Evolutionary conservation across 805 yeast genomes (phyloP).

Genomic region (Yarrowia deformans): DNA sequence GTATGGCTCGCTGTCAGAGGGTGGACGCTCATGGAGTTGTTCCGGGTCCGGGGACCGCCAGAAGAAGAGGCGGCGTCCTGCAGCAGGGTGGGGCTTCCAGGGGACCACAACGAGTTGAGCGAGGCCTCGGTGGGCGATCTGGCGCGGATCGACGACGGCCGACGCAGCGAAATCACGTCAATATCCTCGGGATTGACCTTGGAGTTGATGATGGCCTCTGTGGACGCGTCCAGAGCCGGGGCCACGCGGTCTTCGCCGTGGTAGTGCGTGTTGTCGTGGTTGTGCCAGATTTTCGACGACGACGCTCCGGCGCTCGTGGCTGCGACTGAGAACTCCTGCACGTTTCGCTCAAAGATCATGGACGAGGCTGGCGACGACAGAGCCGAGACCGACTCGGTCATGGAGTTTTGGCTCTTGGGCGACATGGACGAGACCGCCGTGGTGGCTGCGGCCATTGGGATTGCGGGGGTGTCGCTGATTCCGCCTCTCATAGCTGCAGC

Average conservation of each 20-base stretch:
- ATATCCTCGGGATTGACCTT: constrained; percentile 69
- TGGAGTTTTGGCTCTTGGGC: constrained; percentile 34
- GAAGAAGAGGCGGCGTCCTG: constrained; percentile 4
- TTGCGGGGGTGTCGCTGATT: not conserved
- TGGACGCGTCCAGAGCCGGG: constrained; percentile 82
- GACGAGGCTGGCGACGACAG: constrained; percentile 52
- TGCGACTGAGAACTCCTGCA: constrained; percentile 59
- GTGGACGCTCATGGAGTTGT: constrained; percentile 32
- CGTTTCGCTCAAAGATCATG: constrained; percentile 70
- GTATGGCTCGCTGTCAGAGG: constrained; percentile 34
- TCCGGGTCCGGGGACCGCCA: constrained; percentile 24
- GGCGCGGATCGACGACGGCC: constrained; percentile 54
- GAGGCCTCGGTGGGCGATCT: constrained; percentile 39
- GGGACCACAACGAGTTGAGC: constrained; percentile 29
- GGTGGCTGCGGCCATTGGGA: constrained; percentile 24
- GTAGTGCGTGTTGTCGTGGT: constrained; percentile 50
- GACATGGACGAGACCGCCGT: constrained; percentile 31
- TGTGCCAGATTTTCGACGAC: constrained; percentile 17
- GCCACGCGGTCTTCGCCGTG: constrained; percentile 73
- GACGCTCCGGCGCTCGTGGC: constrained; percentile 17
- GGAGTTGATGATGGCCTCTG: constrained; percentile 64
- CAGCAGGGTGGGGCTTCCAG: constrained; percentile 32
- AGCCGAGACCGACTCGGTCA: constrained; percentile 34
- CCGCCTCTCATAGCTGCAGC: constrained; percentile 22
- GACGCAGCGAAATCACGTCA: constrained; percentile 71